Base-by-base conservation (phyloP, 805 yeast species). In the Zygotorulaspora sp. region DNA sequence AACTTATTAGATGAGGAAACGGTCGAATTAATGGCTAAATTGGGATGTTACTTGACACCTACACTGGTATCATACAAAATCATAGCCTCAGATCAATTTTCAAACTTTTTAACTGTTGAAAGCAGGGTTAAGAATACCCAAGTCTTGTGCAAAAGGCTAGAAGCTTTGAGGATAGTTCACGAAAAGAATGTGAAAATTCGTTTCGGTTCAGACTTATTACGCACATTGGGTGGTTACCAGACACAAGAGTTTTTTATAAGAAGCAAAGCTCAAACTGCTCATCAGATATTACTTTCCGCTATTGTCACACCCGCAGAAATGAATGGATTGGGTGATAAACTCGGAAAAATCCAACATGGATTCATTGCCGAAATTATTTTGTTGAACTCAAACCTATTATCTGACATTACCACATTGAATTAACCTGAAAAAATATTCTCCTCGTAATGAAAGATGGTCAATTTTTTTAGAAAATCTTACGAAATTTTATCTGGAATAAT, bases 381-480 rank as follows among this genome's bases (percentile, higher is more conserved):
- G 43, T 38, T 42, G 45, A 42, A 38, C 3, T 15, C 36, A 8
- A 42, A 42, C 19, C 45, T 43, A 2, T 24, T 42, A 22, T 43
- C 38, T 13, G 19, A 42, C 27, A 42, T 42, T 16, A 12, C 20
- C 13, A 23, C 38, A 14, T 25, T 42, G 6, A 43, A 42, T 30
- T 40, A 42, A 14, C 45, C 45, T 9, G 45, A 42, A 19, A 42
- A 6, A 42, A 42, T 33, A 23, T 42, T 11, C 26, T 42, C 1
- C 12, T 35, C 14, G 43, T 42, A 7, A 42, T 42, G 45, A 42
- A 42, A 25, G 45, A 38, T 1, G 45, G 45, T 14, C 21, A 41
- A 6, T 32, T 37, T 12, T 35, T 35, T 28, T 30, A 30, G 28
- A 23, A n/a, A n/a, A n/a, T n/a, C n/a, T n/a, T n/a, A n/a, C n/a